A percentile compares a stretch with the other conserved stretches of the same genome.
Conservation (phyloP, 495 filamentous ascomycete genomes). For the Rusavskia elegans region DNA sequence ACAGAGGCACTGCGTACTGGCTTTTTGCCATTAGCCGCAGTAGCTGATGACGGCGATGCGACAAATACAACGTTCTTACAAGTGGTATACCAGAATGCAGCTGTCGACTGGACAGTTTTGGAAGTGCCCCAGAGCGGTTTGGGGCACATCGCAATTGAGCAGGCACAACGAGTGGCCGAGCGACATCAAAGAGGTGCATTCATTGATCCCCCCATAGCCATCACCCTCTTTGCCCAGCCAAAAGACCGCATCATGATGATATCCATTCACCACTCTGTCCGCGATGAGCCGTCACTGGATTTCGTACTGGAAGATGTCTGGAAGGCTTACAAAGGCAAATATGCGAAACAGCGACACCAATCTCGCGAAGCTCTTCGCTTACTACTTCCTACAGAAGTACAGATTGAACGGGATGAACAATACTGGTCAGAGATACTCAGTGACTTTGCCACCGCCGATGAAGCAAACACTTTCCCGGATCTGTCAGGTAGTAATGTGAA, state of each 20-base stretch:
- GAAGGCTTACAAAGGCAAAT: constrained; percentile 8
- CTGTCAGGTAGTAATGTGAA: no score
- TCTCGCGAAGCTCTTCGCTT: constrained; percentile 15
- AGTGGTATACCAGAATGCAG: constrained; percentile 14
- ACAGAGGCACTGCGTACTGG: constrained; percentile 53
- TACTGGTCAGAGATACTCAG: constrained; percentile 12
- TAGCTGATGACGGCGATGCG: constrained; percentile 1
- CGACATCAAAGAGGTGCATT: constrained; percentile 16
- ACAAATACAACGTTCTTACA: constrained; percentile 15
- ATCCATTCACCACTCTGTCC: constrained; percentile 21
- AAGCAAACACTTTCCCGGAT: no score
- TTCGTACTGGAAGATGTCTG: constrained; percentile 18
- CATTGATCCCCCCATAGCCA: constrained; percentile 16
- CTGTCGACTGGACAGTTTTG: constrained; percentile 16
- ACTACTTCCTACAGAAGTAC: constrained; percentile 9
- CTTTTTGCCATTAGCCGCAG: constrained; percentile 30
- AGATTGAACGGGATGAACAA: constrained; percentile 7
- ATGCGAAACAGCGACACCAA: constrained; percentile 10
- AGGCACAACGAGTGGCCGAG: constrained; percentile 13
- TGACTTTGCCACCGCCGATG: no score
- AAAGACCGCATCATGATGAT: constrained; percentile 15
- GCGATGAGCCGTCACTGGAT: constrained; percentile 19
- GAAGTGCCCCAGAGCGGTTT: constrained; percentile 7
- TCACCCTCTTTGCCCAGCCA: constrained; percentile 17
- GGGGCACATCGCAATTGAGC: constrained; percentile 1